Base-by-base conservation (phyloP, 306 rosid species). In the Styphnolobium japonicum region DNA sequence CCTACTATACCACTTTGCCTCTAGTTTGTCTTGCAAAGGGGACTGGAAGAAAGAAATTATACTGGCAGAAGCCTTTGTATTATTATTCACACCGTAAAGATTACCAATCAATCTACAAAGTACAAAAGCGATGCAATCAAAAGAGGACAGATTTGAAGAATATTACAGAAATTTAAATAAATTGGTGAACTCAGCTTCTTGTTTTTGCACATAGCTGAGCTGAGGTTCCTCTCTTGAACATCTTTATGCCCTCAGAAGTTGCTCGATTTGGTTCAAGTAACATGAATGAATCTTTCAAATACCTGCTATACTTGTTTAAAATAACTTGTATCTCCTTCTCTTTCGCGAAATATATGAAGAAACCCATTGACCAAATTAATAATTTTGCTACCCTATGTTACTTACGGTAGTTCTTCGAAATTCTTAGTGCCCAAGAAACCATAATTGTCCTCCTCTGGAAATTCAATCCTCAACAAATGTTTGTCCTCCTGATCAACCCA, bases 361-460 rank as follows among this genome's bases (percentile, higher is more conserved):
- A 71, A 70, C 65, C 11, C 78, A 58, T 25, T 25, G 34, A 27
- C 33, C 6, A 43, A 66, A 65, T 43, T 5, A 9, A 63, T 27
- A 12, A 16, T 29, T 60, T 45, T 33, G 45, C n/a, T 36, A 65
- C 31, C 58, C 16, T 14, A 5, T 21, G 18, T 72, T 75, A 29
- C 56, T 65, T 25, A 86, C 2, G 88, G 83, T 39, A 88, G 45
- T 73, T 81, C 92, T 64, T 87, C 83, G 7, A 84, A 75, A 67
- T 77, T 71, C 84, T 88, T 83, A 67, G 55, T 56, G 37, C 71
- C 76, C 56, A 23, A 19, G 58, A 33, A 73, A 22, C 84, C 85
- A 67, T 64, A 80, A 8, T 43, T 57, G 4, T 69, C 88, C 46
- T 84, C 83, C 66, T 72, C 89, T 21, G 62, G 66, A 37, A 55